Evolutionary conservation across 176 grass and related monocot species (phyloP), one percentile per base, ranked within the genome.

Genomic region (Eleusine indica): DNA sequence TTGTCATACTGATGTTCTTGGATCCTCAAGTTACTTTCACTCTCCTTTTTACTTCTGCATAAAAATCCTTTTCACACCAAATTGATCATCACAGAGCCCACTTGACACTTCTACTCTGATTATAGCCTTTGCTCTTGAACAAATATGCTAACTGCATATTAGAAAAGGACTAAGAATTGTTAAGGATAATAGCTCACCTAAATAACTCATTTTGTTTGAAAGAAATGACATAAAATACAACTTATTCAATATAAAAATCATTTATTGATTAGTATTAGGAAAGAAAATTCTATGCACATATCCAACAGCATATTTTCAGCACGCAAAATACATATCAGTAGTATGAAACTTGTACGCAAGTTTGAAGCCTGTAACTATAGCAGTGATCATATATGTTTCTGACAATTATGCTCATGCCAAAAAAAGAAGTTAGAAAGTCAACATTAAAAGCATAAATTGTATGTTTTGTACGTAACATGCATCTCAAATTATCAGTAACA

Each of bases 1-100:
- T 91, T 39, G 79, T 93, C 92, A 94, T 98, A 61, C 74, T 79
- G 74, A 65, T 0, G 39, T 44, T 70, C 57, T 64, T 81, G 54
- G 64, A 28, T 66, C 51, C 41, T 66, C 38, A 80, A 25, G 11
- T 13, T 11, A 30, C 61, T 64, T 29, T 29, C n/a, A 29, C 11
- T 37, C 7, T 40, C 46, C 74, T 66, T 37, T 61, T 9, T 75
- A n/a, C 63, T 42, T 48, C 66, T 21, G 65, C 47, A 71, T 66
- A 28, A 71, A 76, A 80, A 16, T 39, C 70, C 29, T 86, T 57
- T 17, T 77, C 49, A 77, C 17, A 69, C 14, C 72, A 73, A 81
- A 70, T 84, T 82, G 44, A n/a, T 70, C 79, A 75, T 28, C 11
- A 41, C n/a, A 57, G 70, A 65, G 58, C 13, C 54, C 58, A 28